Conservation (phyloP, 768 basidiomycete genomes). For the Epithele typhae region DNA sequence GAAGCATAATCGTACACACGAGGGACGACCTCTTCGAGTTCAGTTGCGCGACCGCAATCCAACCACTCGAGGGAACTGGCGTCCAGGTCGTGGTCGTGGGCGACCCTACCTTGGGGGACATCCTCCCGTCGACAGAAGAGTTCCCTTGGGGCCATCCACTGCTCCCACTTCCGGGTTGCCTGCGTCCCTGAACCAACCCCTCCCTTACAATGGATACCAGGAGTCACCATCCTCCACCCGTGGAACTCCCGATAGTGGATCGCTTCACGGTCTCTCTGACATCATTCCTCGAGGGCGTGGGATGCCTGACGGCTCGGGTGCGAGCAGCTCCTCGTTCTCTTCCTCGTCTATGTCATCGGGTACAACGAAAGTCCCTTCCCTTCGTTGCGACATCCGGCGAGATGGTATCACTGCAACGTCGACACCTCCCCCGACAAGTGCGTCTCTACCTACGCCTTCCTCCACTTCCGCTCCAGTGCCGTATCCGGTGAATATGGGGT, state of each 20-base stretch:
- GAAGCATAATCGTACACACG: constrained; percentile 66
- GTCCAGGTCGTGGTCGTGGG: constrained; percentile 33
- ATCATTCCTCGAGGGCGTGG: too few species aligned
- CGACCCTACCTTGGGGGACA: too few species aligned
- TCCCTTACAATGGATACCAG: too few species aligned
- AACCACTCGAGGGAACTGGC: constrained; percentile 42
- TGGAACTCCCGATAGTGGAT: too few species aligned
- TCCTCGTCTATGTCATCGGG: constrained; percentile 9
- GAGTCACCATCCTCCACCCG: too few species aligned
- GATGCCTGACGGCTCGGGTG: too few species aligned
- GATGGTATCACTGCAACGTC: constrained; percentile 27
- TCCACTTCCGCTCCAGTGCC: constrained; percentile 17
- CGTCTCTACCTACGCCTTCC: constrained; percentile 31
- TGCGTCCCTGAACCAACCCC: too few species aligned
- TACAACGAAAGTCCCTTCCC: constrained; percentile 9
- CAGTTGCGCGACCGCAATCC: constrained; percentile 69
- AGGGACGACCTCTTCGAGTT: constrained; percentile 71
- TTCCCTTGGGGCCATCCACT: too few species aligned
- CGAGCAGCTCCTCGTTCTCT: too few species aligned
- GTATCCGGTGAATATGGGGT: constrained; percentile 33
- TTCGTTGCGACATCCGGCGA: constrained; percentile 19
- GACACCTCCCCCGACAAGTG: constrained; percentile 30
- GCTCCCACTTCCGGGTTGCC: too few species aligned
- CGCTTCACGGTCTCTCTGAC: too few species aligned
- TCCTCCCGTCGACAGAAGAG: too few species aligned